Evolutionary conservation across 345 rosid genomes (phyloP).

Genomic region (Salix caprea): DNA sequence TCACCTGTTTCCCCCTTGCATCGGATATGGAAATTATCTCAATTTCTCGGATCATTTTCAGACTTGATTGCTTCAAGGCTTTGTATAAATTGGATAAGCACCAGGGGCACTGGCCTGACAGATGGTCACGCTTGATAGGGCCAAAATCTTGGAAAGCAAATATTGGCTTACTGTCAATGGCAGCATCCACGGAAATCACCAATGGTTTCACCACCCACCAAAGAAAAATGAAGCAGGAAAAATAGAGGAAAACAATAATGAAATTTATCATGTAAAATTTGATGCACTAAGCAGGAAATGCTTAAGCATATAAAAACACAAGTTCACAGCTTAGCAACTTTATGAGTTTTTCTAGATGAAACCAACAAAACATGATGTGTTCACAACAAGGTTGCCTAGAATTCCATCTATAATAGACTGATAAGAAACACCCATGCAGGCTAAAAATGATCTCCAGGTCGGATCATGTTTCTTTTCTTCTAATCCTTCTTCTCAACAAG

Average conservation of each 20-base stretch:
- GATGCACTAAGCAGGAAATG: neutral
- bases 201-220: neutral
- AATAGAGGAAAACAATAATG: neutral
- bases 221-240: neutral
- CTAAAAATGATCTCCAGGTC: neutral
- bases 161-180: neutral
- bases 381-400: neutral
- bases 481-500: constrained; percentile 51
- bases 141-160: neutral
- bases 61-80: neutral
- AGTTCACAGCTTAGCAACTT: neutral
- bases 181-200: too few species aligned
- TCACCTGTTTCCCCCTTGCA: neutral
- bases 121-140: neutral
- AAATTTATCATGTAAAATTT: neutral
- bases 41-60: neutral
- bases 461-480: neutral
- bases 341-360: neutral
- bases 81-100: neutral
- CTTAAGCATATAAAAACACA: neutral
- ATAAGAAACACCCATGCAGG: neutral
- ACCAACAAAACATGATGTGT: constrained; percentile 11
- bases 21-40: neutral
- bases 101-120: neutral
- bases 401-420: constrained; percentile 9